Evolutionary conservation across 805 yeast genomes (phyloP).

Genomic region (Yarrowia yakushimensis): DNA sequence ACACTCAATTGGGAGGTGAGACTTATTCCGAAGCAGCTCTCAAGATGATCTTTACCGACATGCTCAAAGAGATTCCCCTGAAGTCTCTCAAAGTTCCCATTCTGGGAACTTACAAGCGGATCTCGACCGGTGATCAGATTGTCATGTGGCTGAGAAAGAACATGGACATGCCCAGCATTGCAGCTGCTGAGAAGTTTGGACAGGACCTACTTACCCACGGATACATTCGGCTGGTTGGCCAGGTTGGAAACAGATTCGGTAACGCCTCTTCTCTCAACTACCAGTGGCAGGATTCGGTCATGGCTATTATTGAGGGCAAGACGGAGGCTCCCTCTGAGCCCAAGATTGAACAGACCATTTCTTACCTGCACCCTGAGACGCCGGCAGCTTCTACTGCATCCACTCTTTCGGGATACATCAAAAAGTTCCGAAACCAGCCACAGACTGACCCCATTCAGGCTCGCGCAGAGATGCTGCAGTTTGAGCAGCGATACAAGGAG

Average conservation of each 20-base stretch:
- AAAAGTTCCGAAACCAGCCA: constrained; percentile 11
- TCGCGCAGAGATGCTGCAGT: constrained; percentile 28
- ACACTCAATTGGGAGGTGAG: constrained; percentile 33
- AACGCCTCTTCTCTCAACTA: constrained; percentile 66
- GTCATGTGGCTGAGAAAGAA: constrained; percentile 56
- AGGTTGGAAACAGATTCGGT: constrained; percentile 53
- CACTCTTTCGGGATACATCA: neutral
- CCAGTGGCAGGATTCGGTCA: constrained; percentile 60
- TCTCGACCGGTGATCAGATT: constrained; percentile 58
- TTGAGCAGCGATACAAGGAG: constrained; percentile 52
- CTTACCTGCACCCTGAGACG: neutral
- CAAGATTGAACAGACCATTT: neutral
- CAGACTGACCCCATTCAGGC: constrained; percentile 3
- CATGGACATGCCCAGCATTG: constrained; percentile 48
- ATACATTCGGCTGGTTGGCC: constrained; percentile 59
- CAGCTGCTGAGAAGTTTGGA: constrained; percentile 68
- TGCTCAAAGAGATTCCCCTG: constrained; percentile 50
- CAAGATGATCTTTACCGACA: constrained; percentile 40
- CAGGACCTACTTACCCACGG: constrained; percentile 65
- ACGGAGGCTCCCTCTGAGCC: neutral
- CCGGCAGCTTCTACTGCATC: neutral
- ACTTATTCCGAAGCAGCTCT: constrained; percentile 40
- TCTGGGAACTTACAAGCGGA: constrained; percentile 60
- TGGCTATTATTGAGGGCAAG: constrained; percentile 1
- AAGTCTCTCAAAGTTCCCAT: constrained; percentile 60